phyloP scores from a whole-genome alignment of 805 yeast genomes.

The Vanderwaltozyma polyspora region DNA sequence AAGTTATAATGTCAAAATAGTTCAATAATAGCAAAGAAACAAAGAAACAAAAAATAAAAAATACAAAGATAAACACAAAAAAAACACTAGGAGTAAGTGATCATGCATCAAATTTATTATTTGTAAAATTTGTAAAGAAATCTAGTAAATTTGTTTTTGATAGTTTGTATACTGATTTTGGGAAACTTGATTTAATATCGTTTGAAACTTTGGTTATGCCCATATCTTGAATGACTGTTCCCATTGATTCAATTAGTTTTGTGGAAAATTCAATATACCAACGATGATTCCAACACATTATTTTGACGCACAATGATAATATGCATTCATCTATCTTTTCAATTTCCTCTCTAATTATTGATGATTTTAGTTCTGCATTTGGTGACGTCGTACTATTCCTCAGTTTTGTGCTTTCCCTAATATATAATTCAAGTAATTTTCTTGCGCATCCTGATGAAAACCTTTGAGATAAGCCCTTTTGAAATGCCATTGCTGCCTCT shows the following conservation, averaged over 20 bases:
- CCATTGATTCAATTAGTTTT: slow-evolving; percentile 39
- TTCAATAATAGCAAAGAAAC: too few relatives aligned
- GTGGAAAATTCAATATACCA: slow-evolving; percentile 94
- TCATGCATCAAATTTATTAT: slow-evolving; percentile 13
- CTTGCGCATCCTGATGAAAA: slow-evolving; percentile 71
- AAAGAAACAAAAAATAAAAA: neutral
- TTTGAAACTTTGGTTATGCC: slow-evolving; percentile 67
- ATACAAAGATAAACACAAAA: too few relatives aligned
- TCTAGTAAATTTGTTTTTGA: slow-evolving; percentile 14
- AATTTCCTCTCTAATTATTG: slow-evolving; percentile 24
- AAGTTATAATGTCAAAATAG: neutral
- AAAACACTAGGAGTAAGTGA: too few relatives aligned
- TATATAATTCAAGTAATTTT: slow-evolving; percentile 54
- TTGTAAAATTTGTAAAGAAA: slow-evolving; percentile 14
- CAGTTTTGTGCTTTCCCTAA: slow-evolving; percentile 31
- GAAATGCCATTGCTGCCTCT: slow-evolving; percentile 78
- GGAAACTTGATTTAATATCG: slow-evolving; percentile 53
- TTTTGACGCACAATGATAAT: slow-evolving; percentile 54
- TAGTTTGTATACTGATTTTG: slow-evolving; percentile 26
- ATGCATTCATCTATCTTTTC: slow-evolving; percentile 37
- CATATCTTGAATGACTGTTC: slow-evolving; percentile 54
- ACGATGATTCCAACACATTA: slow-evolving; percentile 86
- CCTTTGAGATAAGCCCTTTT: slow-evolving; percentile 52
- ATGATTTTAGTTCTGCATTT: slow-evolving; percentile 14
- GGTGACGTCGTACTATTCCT: slow-evolving; percentile 7